phyloP scores from a whole-genome alignment of 768 basidiomycete species.

The Rossbeevera mucosa region DNA sequence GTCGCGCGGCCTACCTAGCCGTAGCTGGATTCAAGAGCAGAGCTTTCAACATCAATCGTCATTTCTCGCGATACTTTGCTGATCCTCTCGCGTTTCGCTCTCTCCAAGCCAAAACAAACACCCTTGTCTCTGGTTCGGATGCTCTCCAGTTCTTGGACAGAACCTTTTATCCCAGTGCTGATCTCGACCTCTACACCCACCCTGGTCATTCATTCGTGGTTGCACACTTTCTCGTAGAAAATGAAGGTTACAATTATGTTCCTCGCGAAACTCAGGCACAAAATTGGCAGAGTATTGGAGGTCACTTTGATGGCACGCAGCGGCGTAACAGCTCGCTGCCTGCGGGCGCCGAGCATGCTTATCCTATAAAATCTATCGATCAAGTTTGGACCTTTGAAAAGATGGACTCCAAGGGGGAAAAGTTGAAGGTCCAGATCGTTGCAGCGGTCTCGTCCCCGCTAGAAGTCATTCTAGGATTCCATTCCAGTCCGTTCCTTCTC shows the following conservation, averaged over 20 bases:
- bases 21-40: constrained; percentile 21
- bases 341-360: neutral
- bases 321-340: neutral
- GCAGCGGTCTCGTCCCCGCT: constrained; percentile 16
- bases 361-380: constrained; percentile 3
- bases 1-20: constrained; percentile 11
- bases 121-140: constrained; percentile 49
- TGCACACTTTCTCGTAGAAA: constrained; percentile 31
- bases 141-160: constrained; percentile 52
- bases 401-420: neutral
- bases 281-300: constrained; percentile 10
- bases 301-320: constrained; percentile 18
- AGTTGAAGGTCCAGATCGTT: constrained; percentile 40
- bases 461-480: constrained; percentile 40
- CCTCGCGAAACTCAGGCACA: constrained; percentile 19
- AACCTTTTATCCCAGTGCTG: constrained; percentile 39
- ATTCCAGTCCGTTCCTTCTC: constrained; percentile 38
- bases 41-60: constrained; percentile 34
- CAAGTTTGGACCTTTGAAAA: constrained; percentile 26
- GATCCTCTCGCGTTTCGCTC: constrained; percentile 38
- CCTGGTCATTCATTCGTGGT: constrained; percentile 30
- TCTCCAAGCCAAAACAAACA: constrained; percentile 40
- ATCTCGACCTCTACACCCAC: constrained; percentile 49
- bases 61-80: constrained; percentile 35
- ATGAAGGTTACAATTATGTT: constrained; percentile 29